Evolutionary conservation across 2,329 filamentous ascomycete species (phyloP).

Genomic region (Penicillium decumbens): DNA sequence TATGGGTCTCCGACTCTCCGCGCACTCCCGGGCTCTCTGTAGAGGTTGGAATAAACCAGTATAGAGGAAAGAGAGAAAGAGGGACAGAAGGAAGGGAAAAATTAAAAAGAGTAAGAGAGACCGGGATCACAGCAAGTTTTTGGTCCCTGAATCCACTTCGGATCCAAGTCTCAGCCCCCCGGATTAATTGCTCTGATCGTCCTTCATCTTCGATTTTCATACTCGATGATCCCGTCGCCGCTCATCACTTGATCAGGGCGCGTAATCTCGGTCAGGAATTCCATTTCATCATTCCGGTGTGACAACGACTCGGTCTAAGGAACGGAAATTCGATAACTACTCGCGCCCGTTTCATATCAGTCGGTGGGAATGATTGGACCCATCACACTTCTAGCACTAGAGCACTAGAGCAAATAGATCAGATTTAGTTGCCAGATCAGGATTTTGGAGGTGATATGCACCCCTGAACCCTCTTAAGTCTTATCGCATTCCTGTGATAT

Average conservation of each 20-base stretch:
- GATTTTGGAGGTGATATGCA: neutral
- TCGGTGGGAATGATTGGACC: slow-evolving; percentile 12
- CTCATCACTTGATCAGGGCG: neutral
- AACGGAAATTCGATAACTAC: neutral
- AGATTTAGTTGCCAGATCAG: neutral
- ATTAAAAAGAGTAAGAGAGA: neutral
- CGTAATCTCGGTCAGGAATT: slow-evolving; percentile 2
- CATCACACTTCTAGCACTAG: slow-evolving; percentile 4
- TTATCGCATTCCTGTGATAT: slow-evolving; percentile 12
- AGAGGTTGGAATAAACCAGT: neutral
- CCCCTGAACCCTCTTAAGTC: slow-evolving; percentile 4
- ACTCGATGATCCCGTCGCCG: slow-evolving; percentile 6
- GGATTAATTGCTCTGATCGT: neutral
- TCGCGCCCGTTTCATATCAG: slow-evolving; percentile 8
- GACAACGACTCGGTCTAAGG: neutral
- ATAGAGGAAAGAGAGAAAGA: neutral
- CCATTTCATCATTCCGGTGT: slow-evolving; percentile 3
- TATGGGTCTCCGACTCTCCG: slow-evolving; percentile 12
- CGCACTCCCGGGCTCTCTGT: neutral
- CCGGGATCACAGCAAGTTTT: slow-evolving; percentile 16
- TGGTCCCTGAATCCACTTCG: slow-evolving; percentile 11
- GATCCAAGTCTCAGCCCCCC: slow-evolving; percentile 5
- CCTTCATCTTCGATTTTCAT: neutral
- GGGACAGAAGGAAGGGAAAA: slow-evolving; percentile 3
- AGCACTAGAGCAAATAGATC: slow-evolving; percentile 15